Percentiles rank a stretch among this genome's conserved stretches.
These are phyloP conservation scores for Hansenula sp. DNA, from an alignment of 1,139 yeast species.

Conservation along the genomic window DNA sequence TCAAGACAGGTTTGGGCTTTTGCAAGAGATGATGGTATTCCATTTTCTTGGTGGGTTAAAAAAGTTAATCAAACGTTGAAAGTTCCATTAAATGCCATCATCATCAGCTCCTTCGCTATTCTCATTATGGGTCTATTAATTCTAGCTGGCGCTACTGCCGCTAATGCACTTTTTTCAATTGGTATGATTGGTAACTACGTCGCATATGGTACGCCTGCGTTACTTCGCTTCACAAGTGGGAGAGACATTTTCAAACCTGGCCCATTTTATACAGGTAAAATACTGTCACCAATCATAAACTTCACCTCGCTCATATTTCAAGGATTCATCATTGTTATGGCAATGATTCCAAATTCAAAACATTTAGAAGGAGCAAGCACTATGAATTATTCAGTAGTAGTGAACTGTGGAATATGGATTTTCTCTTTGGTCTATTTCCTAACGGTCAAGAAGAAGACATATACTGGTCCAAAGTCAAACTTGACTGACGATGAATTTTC, in stretches of 20 bases:
- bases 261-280: conserved; percentile 55
- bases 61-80: conserved; percentile 43
- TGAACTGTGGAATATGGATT: conserved; percentile 44
- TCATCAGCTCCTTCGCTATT: conserved; percentile 43
- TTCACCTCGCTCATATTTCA: conserved; percentile 33
- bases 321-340: conserved; percentile 38
- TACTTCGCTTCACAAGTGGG: conserved; percentile 40
- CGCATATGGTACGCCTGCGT: conserved; percentile 52
- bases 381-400: conserved; percentile 60
- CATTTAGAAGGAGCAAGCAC: conserved; percentile 28
- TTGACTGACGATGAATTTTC: conserved; percentile 33
- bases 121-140: conserved; percentile 50
- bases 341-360: conserved; percentile 41
- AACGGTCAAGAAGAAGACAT: conserved; percentile 42
- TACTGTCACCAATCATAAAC: conserved; percentile 39
- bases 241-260: conserved; percentile 56
- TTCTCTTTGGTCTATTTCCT: conserved; percentile 41
- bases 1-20: conserved; percentile 46
- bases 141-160: conserved; percentile 51
- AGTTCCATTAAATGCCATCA: conserved; percentile 55
- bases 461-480: conserved; percentile 42
- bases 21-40: conserved; percentile 44
- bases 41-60: conserved; percentile 40
- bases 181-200: conserved; percentile 52
- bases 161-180: conserved; percentile 52